Conservation (phyloP, 768 basidiomycete genomes). For the Leccinum rimulosum region DNA sequence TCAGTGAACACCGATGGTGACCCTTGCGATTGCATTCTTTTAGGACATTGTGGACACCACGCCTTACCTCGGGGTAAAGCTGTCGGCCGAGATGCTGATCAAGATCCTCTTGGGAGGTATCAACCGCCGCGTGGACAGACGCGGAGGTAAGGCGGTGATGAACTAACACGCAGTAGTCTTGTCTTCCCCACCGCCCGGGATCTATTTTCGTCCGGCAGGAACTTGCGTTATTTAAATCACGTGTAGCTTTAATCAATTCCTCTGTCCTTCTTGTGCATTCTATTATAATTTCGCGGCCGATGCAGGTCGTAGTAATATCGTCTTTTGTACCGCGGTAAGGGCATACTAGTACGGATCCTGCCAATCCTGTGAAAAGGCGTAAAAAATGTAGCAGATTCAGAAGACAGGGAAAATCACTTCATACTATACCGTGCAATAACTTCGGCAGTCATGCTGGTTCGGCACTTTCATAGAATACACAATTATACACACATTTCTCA, state of each 20-base stretch:
- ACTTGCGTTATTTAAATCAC: neutral
- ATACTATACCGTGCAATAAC: too few relatives aligned
- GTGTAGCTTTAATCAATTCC: neutral
- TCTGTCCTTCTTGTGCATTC: neutral
- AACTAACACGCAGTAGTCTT: neutral
- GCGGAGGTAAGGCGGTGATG: constrained; percentile 27
- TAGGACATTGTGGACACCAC: constrained; percentile 76
- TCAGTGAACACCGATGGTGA: neutral
- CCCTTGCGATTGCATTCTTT: neutral
- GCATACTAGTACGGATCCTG: neutral
- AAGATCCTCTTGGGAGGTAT: constrained; percentile 70
- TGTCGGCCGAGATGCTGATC: constrained; percentile 49
- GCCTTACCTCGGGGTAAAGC: constrained; percentile 41
- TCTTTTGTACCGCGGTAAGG: neutral
- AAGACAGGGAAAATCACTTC: too few relatives aligned
- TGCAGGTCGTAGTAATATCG: neutral
- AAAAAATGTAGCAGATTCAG: too few relatives aligned
- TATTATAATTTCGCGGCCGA: neutral
- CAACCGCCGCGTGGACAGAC: constrained; percentile 49
- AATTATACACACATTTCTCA: too few relatives aligned
- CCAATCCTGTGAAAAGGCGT: too few relatives aligned
- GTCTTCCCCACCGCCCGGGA: neutral
- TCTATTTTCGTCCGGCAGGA: neutral
- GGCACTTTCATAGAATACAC: too few relatives aligned
- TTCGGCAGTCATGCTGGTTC: too few relatives aligned